These are phyloP conservation scores for Acer negundo DNA, from an alignment of 345 rosid genomes.

Conservation along the genomic window DNA sequence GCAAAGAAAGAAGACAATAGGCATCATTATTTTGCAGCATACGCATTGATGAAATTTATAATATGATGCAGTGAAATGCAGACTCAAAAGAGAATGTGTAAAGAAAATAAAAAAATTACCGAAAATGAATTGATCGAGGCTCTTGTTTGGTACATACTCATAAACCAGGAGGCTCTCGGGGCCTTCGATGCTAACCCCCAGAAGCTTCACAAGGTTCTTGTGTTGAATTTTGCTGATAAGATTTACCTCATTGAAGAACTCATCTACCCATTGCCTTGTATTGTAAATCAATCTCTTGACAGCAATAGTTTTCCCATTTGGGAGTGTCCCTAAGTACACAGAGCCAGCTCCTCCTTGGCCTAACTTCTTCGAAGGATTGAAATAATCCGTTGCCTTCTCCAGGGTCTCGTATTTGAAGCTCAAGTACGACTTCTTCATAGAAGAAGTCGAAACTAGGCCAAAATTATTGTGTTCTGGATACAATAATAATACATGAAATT, in stretches of 20 bases:
- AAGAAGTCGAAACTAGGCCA: conserved; percentile 25
- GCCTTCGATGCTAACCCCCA: conserved; percentile 67
- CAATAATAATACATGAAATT: not conserved
- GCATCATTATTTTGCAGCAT: not conserved
- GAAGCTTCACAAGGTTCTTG: conserved; percentile 55
- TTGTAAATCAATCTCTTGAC: conserved; percentile 54
- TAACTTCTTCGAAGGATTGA: conserved; percentile 39
- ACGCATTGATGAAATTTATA: not conserved
- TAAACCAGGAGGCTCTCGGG: conserved; percentile 65
- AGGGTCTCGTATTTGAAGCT: conserved; percentile 50
- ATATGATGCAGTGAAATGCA: not conserved
- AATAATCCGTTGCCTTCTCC: conserved; percentile 55
- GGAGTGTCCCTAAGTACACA: conserved; percentile 46
- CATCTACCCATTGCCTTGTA: conserved; percentile 62
- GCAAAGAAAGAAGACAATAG: conserved; percentile 15
- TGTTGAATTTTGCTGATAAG: conserved; percentile 53
- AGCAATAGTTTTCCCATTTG: conserved; percentile 44
- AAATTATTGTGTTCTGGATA: conserved; percentile 29
- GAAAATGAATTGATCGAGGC: conserved; percentile 57
- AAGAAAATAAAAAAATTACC: conserved; percentile 33
- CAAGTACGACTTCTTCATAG: conserved; percentile 30
- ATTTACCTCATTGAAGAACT: conserved; percentile 59
- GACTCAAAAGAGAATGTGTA: not conserved
- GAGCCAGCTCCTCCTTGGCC: conserved; percentile 65
- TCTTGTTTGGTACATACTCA: conserved; percentile 50